A percentile compares a stretch with the other conserved stretches of the same genome.
These are phyloP conservation scores for Blastomyces percursus DNA, from an alignment of 2,329 filamentous ascomycete genomes.

Conservation along the genomic window DNA sequence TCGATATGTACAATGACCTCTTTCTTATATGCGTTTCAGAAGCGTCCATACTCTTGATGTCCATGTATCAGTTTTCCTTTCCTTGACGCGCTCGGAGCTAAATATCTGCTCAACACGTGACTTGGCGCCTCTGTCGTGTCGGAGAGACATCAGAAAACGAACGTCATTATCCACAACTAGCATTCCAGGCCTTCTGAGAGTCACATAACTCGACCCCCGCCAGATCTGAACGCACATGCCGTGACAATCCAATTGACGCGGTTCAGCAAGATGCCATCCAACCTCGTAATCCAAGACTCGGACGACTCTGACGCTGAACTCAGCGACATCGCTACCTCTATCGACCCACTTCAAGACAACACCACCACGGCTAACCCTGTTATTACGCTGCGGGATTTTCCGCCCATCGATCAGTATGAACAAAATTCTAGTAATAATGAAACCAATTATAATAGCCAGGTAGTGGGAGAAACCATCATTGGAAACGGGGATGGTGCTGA, in stretches of 20 bases:
- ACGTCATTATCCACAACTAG: neutral
- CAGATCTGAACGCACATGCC: neutral
- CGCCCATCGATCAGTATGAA: neutral
- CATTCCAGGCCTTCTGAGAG: neutral
- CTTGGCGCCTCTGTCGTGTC: neutral
- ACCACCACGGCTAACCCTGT: constrained; percentile 4
- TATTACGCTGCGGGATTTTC: neutral
- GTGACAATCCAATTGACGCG: neutral
- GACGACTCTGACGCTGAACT: constrained; percentile 32
- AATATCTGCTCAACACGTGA: too few relatives aligned
- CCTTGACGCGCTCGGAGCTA: too few relatives aligned
- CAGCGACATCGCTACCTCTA: constrained; percentile 16
- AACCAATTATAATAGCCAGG: neutral
- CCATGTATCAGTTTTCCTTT: too few relatives aligned
- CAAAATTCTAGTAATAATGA: neutral
- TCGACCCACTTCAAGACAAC: constrained; percentile 14
- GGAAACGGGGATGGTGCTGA: neutral
- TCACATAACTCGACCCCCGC: neutral
- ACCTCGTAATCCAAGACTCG: constrained; percentile 35
- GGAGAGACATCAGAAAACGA: neutral
- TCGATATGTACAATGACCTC: neutral
- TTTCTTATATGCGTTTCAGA: neutral
- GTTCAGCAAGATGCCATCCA: constrained; percentile 23
- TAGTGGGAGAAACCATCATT: neutral
- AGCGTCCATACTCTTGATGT: too few relatives aligned